Evolutionary conservation across 805 yeast genomes (phyloP), one percentile per base, ranked within the genome.

Genomic region (Lipomyces kockii): DNA sequence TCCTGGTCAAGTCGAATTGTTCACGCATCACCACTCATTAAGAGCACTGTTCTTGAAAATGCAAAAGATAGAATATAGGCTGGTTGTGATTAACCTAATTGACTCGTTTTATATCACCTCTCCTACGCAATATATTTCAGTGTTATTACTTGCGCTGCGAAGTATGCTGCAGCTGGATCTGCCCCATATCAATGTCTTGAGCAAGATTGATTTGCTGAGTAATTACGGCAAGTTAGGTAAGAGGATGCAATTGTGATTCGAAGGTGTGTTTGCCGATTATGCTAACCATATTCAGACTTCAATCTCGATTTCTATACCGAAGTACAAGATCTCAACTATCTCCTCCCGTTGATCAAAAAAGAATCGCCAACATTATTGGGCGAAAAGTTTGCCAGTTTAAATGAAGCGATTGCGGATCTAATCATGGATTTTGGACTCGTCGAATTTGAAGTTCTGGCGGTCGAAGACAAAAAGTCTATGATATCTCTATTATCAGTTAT

Each of bases 1-100:
- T 75, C 97, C 98, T 0, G 99, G 99, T 1, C 99, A 95, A 77
- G 95, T 92, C 0, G 99, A 95, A 77, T 83, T 95, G 17, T 95
- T 91, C 79, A 95, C 99, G 2, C 96, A 91, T 75, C 97, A 91
- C 74, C 84, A 88, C 0, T 87, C 97, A 0, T 80, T 96, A 55
- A 83, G 83, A 54, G 81, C 82, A 62, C 89, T 95, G 4, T 91
- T 93, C 78, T 84, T 84, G 68, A 82, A 77, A 58, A 79, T 95
- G 57, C 88, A 86, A 67, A 86, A 86, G 61, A 83, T 84, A 20
- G 92, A 87, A 68, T 83, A 91, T 73, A 82, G 98, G 61, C 56
- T 65, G 6, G 70, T 71, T 14, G 97, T 94, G 32, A 93, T 95
- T 0, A 90, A 93, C 61, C 80, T 95, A 56, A 86, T 94, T 12